Conservation (phyloP, 257 asterid genomes). For the Catharanthus roseus region DNA sequence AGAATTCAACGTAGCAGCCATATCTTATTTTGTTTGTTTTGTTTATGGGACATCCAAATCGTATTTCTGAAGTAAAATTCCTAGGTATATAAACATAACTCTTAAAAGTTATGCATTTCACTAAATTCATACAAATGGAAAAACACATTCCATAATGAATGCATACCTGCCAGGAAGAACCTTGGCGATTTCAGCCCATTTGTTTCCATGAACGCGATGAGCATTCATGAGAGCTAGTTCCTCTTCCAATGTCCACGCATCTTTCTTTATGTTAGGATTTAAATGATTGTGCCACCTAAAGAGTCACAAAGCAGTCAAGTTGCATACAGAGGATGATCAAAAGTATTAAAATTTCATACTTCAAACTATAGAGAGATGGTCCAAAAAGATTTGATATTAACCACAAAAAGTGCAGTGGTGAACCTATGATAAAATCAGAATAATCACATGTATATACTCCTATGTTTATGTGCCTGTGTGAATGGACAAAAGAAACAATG, state of each 20-base stretch:
- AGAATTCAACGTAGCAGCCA: not conserved
- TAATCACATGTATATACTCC: not conserved
- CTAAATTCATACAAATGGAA: not conserved
- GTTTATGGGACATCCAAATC: not conserved
- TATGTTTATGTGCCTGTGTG: not conserved
- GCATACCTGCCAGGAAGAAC: conserved; percentile 92
- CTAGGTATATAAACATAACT: not conserved
- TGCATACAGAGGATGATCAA: not conserved
- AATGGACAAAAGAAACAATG: not conserved
- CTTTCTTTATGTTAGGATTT: conserved; percentile 91
- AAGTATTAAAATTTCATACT: not conserved
- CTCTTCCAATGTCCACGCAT: conserved; percentile 96
- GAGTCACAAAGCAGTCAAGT: not conserved
- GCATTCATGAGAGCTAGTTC: conserved; percentile 81
- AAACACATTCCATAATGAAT: not conserved
- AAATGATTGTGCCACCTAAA: conserved; percentile 99
- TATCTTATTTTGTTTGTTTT: not conserved
- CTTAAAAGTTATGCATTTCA: conserved; percentile 6
- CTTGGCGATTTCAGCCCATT: conserved; percentile 99
- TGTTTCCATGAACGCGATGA: conserved; percentile 80
- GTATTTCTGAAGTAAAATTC: not conserved
- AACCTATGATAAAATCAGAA: not conserved
- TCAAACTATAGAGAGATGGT: not conserved
- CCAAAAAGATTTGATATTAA: not conserved
- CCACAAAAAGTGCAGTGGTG: not conserved